Evolutionary conservation across 306 rosid genomes (phyloP).

Genomic region (Cajanus cajan): DNA sequence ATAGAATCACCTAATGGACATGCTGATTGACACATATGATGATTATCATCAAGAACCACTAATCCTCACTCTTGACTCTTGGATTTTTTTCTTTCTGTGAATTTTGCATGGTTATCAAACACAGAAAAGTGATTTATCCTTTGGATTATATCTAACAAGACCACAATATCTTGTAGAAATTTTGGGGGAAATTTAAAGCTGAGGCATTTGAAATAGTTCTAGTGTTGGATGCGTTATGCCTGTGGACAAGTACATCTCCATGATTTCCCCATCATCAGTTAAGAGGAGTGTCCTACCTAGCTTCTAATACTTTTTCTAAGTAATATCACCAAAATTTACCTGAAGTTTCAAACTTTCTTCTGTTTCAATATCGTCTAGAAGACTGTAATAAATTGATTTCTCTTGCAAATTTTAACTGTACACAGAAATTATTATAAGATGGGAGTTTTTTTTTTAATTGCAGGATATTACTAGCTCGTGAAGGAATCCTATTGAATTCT

Average conservation of each 20-base stretch:
- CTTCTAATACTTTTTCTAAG: background rate
- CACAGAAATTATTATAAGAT: background rate
- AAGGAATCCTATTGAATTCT: conserved; percentile 4
- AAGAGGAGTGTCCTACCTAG: background rate
- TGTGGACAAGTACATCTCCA: background rate
- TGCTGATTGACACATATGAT: background rate
- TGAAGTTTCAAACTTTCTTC: background rate
- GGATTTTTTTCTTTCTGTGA: background rate
- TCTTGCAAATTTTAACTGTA: background rate
- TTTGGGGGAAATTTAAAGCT: background rate
- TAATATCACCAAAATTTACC: background rate
- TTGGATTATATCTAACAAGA: background rate
- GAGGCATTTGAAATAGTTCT: conserved; percentile 16
- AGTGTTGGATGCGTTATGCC: background rate
- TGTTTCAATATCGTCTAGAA: conserved; percentile 4
- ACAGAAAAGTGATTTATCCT: background rate
- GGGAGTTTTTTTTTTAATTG: background rate
- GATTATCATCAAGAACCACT: background rate
- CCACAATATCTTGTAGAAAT: background rate
- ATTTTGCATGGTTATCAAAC: background rate
- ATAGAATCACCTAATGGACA: background rate
- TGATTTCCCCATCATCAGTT: background rate
- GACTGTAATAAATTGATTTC: background rate
- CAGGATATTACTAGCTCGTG: background rate
- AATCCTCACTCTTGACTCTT: background rate